phyloP scores from a whole-genome alignment of 106 monocot genomes.

The Acanthochlamys bracteata region DNA sequence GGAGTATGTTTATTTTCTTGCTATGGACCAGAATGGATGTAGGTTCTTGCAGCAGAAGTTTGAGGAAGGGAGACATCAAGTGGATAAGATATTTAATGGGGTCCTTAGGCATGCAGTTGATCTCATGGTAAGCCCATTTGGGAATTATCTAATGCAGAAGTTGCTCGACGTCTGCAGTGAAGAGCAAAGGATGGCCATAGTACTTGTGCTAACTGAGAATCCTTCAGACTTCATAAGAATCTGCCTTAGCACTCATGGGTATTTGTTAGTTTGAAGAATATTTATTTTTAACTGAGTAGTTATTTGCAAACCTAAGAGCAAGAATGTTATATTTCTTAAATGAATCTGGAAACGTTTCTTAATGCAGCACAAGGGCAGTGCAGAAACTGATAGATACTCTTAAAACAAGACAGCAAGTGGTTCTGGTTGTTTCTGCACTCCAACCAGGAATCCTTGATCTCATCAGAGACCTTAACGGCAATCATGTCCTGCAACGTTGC shows the following conservation, averaged over 20 bases:
- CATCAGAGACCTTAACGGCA: slow-evolving; percentile 47
- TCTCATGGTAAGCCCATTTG: slow-evolving; percentile 68
- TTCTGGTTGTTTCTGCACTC: slow-evolving; percentile 32
- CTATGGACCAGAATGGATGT: slow-evolving; percentile 67
- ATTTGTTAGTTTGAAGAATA: slow-evolving; percentile 5
- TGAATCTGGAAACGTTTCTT: not conserved
- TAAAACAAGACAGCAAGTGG: slow-evolving; percentile 25
- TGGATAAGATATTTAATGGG: slow-evolving; percentile 53
- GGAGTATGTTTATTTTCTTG: slow-evolving; percentile 36
- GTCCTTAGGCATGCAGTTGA: slow-evolving; percentile 47
- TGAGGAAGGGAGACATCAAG: slow-evolving; percentile 43
- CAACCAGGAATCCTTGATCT: slow-evolving; percentile 32
- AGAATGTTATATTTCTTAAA: not conserved
- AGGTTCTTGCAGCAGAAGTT: slow-evolving; percentile 56
- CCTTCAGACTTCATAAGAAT: slow-evolving; percentile 33
- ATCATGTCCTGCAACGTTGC: slow-evolving; percentile 54
- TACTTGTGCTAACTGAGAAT: slow-evolving; percentile 34
- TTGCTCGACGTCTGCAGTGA: slow-evolving; percentile 55
- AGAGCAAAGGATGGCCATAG: slow-evolving; percentile 42
- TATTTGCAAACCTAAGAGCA: not conserved
- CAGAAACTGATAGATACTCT: slow-evolving; percentile 53
- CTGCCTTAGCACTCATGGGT: slow-evolving; percentile 63
- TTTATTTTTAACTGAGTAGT: not conserved
- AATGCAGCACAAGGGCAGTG: slow-evolving; percentile 43
- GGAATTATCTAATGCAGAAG: slow-evolving; percentile 87